phyloP scores from a whole-genome alignment of 2,329 filamentous ascomycete genomes.

The Anisogramma anomala region DNA sequence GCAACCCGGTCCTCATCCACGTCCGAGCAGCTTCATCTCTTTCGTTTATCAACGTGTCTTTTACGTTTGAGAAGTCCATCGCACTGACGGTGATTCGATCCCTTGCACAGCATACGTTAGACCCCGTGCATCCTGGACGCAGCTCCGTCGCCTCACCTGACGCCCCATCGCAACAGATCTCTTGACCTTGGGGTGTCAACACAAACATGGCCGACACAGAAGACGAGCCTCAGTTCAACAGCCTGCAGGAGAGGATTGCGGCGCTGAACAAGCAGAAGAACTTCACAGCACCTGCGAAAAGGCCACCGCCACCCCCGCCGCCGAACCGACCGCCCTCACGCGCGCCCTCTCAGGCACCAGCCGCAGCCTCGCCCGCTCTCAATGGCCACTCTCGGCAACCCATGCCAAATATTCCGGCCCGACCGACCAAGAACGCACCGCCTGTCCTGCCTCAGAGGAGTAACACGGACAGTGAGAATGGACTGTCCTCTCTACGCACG shows the following conservation, averaged over 20 bases:
- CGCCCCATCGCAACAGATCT: no score
- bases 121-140: not conserved
- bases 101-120: not conserved
- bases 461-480: constrained; percentile 17
- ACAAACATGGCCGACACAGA: constrained; percentile 46
- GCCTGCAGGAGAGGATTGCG: constrained; percentile 50
- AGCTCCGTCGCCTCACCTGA: not conserved
- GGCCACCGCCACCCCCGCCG: constrained; percentile 35
- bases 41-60: not conserved
- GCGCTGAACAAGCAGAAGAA: constrained; percentile 52
- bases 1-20: no score
- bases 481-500: constrained; percentile 18
- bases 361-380: constrained; percentile 15
- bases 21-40: no score
- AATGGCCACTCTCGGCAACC: constrained; percentile 17
- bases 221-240: constrained; percentile 50
- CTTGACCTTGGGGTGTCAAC: no score
- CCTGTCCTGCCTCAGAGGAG: constrained; percentile 31
- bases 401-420: constrained; percentile 29
- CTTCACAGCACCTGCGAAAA: constrained; percentile 34
- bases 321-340: constrained; percentile 30
- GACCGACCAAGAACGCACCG: constrained; percentile 23
- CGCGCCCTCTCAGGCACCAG: constrained; percentile 10
- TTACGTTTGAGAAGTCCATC: not conserved
- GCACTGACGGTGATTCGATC: no score